Evolutionary conservation across 2,329 filamentous ascomycete species (phyloP), one percentile per base, ranked within the genome.

Genomic region (Alternaria hordeiaustralica): DNA sequence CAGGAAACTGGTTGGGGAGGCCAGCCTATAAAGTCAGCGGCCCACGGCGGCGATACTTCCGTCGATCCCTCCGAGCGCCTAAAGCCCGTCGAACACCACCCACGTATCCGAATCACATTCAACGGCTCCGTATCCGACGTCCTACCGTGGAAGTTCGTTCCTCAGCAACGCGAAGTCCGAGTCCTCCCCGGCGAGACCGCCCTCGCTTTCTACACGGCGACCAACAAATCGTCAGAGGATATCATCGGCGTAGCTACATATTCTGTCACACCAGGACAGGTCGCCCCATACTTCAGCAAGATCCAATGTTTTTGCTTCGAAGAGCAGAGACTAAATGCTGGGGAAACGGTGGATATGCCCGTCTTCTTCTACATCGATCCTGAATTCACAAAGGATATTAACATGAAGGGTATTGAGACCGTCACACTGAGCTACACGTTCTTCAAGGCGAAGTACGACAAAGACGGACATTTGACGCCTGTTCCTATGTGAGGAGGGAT

Each of bases 261-360:
- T 82, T 97, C 93, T 76, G 96, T 99, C 28, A 97, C 95, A 3
- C 96, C 96, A 0, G 96, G 89, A 4, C 96, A 99, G 82, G 94
- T 97, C 47, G 95, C 96, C 46, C 94, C 93, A 1, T 99, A 99
- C 80, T 99, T 99, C 78, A 96, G 92, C 87, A 99, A 99, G 87
- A 99, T 99, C 49, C 96, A 99, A 82, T 99, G 96, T 78, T 99
- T 99, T 82, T 99, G 96, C 81, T 99, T 99, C 75, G 96, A 99
- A 83, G 95, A 87, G 79, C 96, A 99, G 86, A 87, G 96, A 65
- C 82, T 99, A 69, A 95, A 96, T 78, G 94, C 94, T 6, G 94
- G 95, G 47, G 96, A 99, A 86, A 96, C 94, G 47, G 96, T 99
- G 58, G 96, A 99, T 80, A 99, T 99, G 96, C 96, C 96, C 0